Conservation (phyloP, 1,139 yeast species). For the Suhomyces panamericanus region DNA sequence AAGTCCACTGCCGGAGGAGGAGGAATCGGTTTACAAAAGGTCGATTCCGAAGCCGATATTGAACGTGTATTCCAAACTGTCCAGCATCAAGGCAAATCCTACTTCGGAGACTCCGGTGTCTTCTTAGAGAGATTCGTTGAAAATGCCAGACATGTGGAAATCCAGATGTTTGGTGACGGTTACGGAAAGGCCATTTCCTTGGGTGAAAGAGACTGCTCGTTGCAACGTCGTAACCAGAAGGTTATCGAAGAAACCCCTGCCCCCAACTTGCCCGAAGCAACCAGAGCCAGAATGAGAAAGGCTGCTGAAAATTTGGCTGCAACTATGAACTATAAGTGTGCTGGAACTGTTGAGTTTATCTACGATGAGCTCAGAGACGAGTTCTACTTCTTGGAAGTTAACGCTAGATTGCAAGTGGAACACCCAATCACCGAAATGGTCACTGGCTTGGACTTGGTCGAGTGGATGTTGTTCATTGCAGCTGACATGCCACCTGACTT, state of each 20-base stretch:
- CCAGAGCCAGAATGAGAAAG: slow-evolving; percentile 70
- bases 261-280: slow-evolving; percentile 80
- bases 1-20: slow-evolving; percentile 99
- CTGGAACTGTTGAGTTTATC: slow-evolving; percentile 96
- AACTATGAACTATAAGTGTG: slow-evolving; percentile 85
- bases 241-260: slow-evolving; percentile 98
- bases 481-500: slow-evolving; percentile 87
- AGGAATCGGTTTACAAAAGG: slow-evolving; percentile 95
- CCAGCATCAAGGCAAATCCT: slow-evolving; percentile 88
- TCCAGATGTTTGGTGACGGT: slow-evolving; percentile 96
- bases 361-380: slow-evolving; percentile 83
- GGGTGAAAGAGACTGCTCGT: slow-evolving; percentile 96
- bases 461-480: slow-evolving; percentile 93
- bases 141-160: slow-evolving; percentile 92
- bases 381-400: slow-evolving; percentile 92
- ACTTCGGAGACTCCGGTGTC: slow-evolving; percentile 94
- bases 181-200: slow-evolving; percentile 85
- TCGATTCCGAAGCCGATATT: slow-evolving; percentile 76
- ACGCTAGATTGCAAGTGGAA: slow-evolving; percentile 95
- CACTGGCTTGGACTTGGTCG: slow-evolving; percentile 91
- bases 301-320: slow-evolving; percentile 85
- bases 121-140: slow-evolving; percentile 92
- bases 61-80: slow-evolving; percentile 85
- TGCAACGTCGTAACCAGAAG: slow-evolving; percentile 96
- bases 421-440: slow-evolving; percentile 97